Percentiles rank a stretch among this genome's conserved stretches.
phyloP scores from a whole-genome alignment of 306 rosid species.

The Albizia julibrissin region DNA sequence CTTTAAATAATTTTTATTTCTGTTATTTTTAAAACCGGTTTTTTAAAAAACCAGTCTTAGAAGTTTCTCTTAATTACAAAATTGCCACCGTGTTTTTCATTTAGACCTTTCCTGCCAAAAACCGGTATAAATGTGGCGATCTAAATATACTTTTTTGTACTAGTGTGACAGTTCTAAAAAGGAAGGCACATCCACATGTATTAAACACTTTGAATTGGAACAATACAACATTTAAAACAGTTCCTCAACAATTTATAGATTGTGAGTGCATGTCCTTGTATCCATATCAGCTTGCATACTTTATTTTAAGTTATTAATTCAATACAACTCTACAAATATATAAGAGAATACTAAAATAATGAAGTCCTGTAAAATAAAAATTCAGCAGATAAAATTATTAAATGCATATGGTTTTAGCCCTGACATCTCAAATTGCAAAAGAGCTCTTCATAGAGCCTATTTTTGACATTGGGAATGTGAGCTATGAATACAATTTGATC shows the following conservation, averaged over 20 bases:
- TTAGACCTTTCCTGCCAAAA: no score
- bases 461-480: no score
- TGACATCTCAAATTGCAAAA: no score
- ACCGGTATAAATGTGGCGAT: no score
- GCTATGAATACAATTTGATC: no score
- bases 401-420: background rate
- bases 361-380: background rate
- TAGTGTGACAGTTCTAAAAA: background rate
- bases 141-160: no score
- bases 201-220: background rate
- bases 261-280: background rate
- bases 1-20: no score
- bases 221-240: background rate
- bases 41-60: no score
- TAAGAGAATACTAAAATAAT: background rate
- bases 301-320: background rate
- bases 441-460: no score
- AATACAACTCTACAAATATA: background rate
- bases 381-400: background rate
- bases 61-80: no score
- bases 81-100: no score
- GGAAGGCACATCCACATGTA: background rate
- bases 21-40: no score
- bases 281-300: background rate
- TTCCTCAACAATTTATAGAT: background rate